A percentile compares a stretch with the other conserved stretches of the same genome.
Conservation (phyloP, 495 filamentous ascomycete species). For the Saxophila tyrrhenica region DNA sequence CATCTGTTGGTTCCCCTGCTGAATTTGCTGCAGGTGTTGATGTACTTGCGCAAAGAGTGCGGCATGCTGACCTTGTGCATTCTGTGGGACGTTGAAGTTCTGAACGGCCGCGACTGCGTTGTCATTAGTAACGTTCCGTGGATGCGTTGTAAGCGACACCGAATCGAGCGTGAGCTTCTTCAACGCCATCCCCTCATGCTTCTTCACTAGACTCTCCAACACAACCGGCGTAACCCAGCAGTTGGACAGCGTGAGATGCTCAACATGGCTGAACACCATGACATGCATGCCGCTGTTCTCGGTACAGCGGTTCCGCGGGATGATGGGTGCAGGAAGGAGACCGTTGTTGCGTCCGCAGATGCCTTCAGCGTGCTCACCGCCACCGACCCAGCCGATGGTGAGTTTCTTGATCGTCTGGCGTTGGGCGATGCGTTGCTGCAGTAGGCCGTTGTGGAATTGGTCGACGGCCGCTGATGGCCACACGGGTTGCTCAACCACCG, state of each 20-base stretch:
- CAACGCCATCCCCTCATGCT: conserved; percentile 14
- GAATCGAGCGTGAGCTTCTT: conserved; percentile 25
- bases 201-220: conserved; percentile 20
- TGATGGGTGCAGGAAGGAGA: conserved; percentile 42
- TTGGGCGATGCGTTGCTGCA: conserved; percentile 31
- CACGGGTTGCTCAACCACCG: conserved; percentile 30
- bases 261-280: conserved; percentile 24
- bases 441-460: conserved; percentile 32
- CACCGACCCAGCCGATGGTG: conserved; percentile 44
- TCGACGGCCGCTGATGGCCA: conserved; percentile 34
- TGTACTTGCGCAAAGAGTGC: background rate
- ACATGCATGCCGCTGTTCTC: background rate
- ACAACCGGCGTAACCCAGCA: conserved; percentile 28
- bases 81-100: no score
- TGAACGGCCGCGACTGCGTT: no score
- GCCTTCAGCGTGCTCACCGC: conserved; percentile 46
- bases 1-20: background rate
- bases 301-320: conserved; percentile 4
- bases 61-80: background rate
- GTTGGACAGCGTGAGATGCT: conserved; percentile 27
- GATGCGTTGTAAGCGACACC: conserved; percentile 28
- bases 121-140: conserved; percentile 2
- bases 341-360: conserved; percentile 39
- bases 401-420: conserved; percentile 36
- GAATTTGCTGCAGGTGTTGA: background rate